Percentiles rank a stretch among this genome's conserved stretches.
Conservation (phyloP, 1,284 basidiomycete genomes). For the Ceratobasidium sp. region DNA sequence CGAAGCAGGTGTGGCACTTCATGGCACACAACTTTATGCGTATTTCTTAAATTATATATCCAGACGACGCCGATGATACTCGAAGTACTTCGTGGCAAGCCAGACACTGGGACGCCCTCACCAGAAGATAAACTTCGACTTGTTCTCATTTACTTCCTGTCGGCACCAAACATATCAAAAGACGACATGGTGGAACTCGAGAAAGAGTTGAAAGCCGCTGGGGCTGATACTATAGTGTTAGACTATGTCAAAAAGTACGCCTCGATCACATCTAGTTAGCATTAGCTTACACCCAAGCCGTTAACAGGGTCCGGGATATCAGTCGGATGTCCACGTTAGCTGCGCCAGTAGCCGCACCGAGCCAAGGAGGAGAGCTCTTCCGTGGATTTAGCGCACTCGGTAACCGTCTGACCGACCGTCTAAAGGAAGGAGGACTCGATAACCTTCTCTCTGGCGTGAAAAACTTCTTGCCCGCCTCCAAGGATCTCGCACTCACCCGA, state of each 20-base stretch:
- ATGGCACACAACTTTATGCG: background rate
- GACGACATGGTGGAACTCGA: slow-evolving; percentile 90
- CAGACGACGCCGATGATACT: slow-evolving; percentile 83
- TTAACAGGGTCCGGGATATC: slow-evolving; percentile 78
- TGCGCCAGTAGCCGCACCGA: slow-evolving; percentile 72
- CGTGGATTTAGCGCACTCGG: slow-evolving; percentile 92
- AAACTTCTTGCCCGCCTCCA: slow-evolving; percentile 96
- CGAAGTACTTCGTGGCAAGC: slow-evolving; percentile 69
- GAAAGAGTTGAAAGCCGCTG: slow-evolving; percentile 80
- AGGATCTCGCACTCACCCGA: slow-evolving; percentile 91
- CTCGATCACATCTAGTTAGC: background rate
- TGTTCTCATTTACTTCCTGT: slow-evolving; percentile 92
- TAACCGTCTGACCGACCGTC: slow-evolving; percentile 86
- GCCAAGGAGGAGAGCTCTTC: slow-evolving; percentile 80
- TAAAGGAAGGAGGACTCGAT: slow-evolving; percentile 94
- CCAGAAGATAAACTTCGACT: slow-evolving; percentile 90
- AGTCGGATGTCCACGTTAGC: slow-evolving; percentile 87
- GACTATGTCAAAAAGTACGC: slow-evolving; percentile 85
- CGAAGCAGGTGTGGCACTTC: slow-evolving; percentile 67
- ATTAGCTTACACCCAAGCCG: background rate
- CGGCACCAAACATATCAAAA: slow-evolving; percentile 81
- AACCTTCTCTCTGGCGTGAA: slow-evolving; percentile 97
- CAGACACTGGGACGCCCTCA: slow-evolving; percentile 57
- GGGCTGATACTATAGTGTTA: slow-evolving; percentile 84
- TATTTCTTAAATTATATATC: slow-evolving; percentile 13